phyloP scores from a whole-genome alignment of 768 basidiomycete genomes.

The Trametes cubensis region DNA sequence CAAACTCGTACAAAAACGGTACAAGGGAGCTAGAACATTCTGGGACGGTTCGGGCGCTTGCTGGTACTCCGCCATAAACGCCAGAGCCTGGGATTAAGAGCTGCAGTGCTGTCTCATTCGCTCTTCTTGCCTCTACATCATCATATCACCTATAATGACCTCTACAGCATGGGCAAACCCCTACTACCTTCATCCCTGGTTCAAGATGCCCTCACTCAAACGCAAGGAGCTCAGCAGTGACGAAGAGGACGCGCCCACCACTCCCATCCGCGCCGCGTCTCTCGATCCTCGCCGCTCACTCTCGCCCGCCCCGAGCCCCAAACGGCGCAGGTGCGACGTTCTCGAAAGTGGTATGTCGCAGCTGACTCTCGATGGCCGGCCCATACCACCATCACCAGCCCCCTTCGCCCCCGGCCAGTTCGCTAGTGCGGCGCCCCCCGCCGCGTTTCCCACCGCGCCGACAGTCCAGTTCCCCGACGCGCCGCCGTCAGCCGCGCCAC shows the following conservation, averaged over 20 bases:
- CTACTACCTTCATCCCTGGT: conserved; percentile 49
- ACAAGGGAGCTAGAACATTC: conserved; percentile 21
- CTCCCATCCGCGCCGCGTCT: conserved; percentile 16
- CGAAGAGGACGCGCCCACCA: conserved; percentile 23
- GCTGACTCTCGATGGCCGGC: conserved; percentile 39
- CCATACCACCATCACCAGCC: conserved; percentile 13
- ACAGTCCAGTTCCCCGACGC: conserved; percentile 11
- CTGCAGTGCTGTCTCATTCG: not conserved
- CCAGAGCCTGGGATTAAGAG: not conserved
- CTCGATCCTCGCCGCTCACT: conserved; percentile 20
- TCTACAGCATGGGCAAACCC: conserved; percentile 35
- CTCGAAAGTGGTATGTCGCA: conserved; percentile 63
- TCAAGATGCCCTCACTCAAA: conserved; percentile 42
- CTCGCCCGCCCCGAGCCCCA: conserved; percentile 31
- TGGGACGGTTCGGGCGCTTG: conserved; percentile 21
- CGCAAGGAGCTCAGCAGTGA: conserved; percentile 38
- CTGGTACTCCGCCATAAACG: not conserved
- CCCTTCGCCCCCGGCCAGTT: conserved; percentile 1
- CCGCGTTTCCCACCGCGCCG: not conserved
- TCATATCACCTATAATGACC: conserved; percentile 35
- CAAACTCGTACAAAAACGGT: not conserved
- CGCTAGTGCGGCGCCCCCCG: not conserved
- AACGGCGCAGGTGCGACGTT: conserved; percentile 51
- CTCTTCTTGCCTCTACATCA: not conserved
- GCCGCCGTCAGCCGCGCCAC: not conserved